phyloP scores from a whole-genome alignment of 2,329 filamentous ascomycete species.

The Endocalyx cinctus region DNA sequence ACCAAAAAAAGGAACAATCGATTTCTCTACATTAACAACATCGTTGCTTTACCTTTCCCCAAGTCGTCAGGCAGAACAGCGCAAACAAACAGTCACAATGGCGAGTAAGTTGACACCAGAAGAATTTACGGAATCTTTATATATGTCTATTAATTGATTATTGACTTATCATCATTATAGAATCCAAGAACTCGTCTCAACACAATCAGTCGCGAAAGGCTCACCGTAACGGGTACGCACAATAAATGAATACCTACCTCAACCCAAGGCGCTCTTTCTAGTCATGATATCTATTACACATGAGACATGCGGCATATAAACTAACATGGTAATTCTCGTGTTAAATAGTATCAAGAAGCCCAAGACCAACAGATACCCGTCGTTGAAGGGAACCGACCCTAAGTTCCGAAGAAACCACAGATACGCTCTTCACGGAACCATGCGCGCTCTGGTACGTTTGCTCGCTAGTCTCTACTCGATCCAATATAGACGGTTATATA shows the following conservation, averaged over 20 bases:
- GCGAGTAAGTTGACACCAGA: conserved; percentile 64
- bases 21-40: conserved; percentile 17
- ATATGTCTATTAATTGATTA: too few relatives aligned
- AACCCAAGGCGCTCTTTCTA: too few relatives aligned
- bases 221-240: conserved; percentile 96
- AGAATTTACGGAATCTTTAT: too few relatives aligned
- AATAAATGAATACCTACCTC: too few relatives aligned
- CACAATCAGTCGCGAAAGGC: conserved; percentile 98
- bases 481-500: too few relatives aligned
- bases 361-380: conserved; percentile 98
- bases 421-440: conserved; percentile 98
- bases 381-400: conserved; percentile 96
- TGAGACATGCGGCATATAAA: too few relatives aligned
- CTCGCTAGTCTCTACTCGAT: too few relatives aligned
- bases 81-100: conserved; percentile 51
- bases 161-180: too few relatives aligned
- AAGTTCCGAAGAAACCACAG: conserved; percentile 99
- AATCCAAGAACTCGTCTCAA: conserved; percentile 99
- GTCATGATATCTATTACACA: too few relatives aligned
- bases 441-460: conserved; percentile 88
- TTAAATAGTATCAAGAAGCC: conserved; percentile 97
- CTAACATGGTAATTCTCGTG: too few relatives aligned
- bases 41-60: conserved; percentile 15
- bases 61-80: conserved; percentile 17
- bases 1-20: conserved; percentile 2